phyloP scores from a whole-genome alignment of 768 basidiomycete species.

The Rhodotorula toruloides region DNA sequence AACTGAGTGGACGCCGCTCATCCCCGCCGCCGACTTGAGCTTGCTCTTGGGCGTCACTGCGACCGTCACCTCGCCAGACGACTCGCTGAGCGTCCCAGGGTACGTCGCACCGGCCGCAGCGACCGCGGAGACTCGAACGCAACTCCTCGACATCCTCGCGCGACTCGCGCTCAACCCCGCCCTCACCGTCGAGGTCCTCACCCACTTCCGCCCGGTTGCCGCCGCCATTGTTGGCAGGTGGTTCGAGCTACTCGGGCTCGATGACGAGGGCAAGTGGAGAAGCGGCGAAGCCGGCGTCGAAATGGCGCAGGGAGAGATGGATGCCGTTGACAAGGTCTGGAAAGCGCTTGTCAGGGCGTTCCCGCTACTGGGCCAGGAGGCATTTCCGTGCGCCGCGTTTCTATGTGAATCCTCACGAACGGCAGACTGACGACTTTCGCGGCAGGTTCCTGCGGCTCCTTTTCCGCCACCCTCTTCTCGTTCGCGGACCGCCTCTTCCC shows the following conservation, averaged over 20 bases:
- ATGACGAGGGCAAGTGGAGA: slow-evolving; percentile 43
- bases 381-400: slow-evolving; percentile 45
- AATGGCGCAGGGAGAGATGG: slow-evolving; percentile 42
- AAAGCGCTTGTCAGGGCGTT: slow-evolving; percentile 40
- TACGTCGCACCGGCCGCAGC: not conserved
- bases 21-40: slow-evolving; percentile 23
- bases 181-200: slow-evolving; percentile 61
- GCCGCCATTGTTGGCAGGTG: slow-evolving; percentile 76
- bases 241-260: slow-evolving; percentile 55
- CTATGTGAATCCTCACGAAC: not conserved
- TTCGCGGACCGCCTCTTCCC: slow-evolving; percentile 47
- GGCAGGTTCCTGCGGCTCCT: slow-evolving; percentile 20
- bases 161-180: slow-evolving; percentile 58
- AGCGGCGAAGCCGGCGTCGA: slow-evolving; percentile 21
- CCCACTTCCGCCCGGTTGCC: slow-evolving; percentile 67
- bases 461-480: slow-evolving; percentile 51
- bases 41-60: slow-evolving; percentile 16
- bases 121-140: not conserved
- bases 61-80: not conserved
- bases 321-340: slow-evolving; percentile 48
- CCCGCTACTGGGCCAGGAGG: slow-evolving; percentile 43
- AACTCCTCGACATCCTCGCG: slow-evolving; percentile 58
- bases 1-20: slow-evolving; percentile 17
- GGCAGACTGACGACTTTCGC: slow-evolving; percentile 48
- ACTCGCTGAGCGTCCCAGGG: slow-evolving; percentile 15